Base-by-base conservation (phyloP, 345 rosid species). In the Balakata baccata region DNA sequence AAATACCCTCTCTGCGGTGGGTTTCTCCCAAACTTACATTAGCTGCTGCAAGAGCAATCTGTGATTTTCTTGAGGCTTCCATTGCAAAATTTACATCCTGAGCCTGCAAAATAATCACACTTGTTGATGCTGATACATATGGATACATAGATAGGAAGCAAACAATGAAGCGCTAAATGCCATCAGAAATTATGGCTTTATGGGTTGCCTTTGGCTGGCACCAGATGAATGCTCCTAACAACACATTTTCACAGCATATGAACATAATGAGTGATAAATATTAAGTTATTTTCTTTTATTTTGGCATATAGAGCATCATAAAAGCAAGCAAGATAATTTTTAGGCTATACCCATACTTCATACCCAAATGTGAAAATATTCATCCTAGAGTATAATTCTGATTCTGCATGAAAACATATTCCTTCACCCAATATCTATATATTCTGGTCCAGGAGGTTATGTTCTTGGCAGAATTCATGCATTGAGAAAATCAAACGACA, bases 11-110 rank as follows among this genome's bases (percentile, higher is more conserved):
- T 81, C 81, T 83, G 45, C 72, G 59, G 61, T 81, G 89, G 75
- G 77, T 81, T 70, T 88, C 97, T 73, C 75, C 90, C 62, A 78
- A 74, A 77, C 80, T 83, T 29, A 65, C 78, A 75, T 74, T 83
- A 78, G 86, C 90, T 76, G 90, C 90, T 46, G 83, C 84, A 80
- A 91, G 86, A 37, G 99, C 90, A 76, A 66, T 73, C 54, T 78
- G 86, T 51, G 97, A 90, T 82, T 88, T 96, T 80, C 90, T 91
- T n/a, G 99, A 87, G 74, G 99, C 99, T 73, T 93, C 98, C 96
- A 96, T 89, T 46, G 97, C 98, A 83, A 78, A 82, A 81, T 78
- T 86, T 70, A 91, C 90, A 62, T 96, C 87, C 71, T 91, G 97
- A 14, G 89, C 68, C 99, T 96, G 93, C 71, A 84, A 80, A 50